Evolutionary conservation across 2,329 filamentous ascomycete genomes (phyloP).

Genomic region (Cadophora sp.): DNA sequence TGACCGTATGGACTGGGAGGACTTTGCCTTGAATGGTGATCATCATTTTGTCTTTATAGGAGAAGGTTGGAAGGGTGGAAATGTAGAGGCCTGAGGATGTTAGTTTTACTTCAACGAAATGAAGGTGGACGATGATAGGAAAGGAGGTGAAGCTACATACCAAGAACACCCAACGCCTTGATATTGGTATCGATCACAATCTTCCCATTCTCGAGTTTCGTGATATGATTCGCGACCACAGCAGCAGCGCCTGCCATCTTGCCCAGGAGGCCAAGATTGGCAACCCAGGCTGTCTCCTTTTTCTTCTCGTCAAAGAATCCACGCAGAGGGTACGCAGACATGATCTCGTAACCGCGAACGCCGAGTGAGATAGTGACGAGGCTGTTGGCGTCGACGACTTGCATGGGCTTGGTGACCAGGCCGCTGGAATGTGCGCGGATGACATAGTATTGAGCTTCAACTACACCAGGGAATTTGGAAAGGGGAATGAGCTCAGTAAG

Average conservation of each 20-base stretch:
- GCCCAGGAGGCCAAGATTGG: constrained; percentile 77
- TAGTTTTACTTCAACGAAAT: constrained; percentile 17
- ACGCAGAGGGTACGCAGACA: constrained; percentile 74
- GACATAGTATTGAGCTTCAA: constrained; percentile 66
- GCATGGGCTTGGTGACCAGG: constrained; percentile 60
- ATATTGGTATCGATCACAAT: constrained; percentile 71
- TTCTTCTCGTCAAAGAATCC: constrained; percentile 55
- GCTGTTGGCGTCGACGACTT: constrained; percentile 50
- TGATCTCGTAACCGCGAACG: constrained; percentile 77
- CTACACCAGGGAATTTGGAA: constrained; percentile 74
- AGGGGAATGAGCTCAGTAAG: constrained; percentile 75
- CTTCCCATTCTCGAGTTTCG: constrained; percentile 63
- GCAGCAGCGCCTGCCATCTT: constrained; percentile 93
- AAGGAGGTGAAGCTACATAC: constrained; percentile 49
- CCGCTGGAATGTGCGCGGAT: constrained; percentile 76
- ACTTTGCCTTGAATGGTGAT: constrained; percentile 75
- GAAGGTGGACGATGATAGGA: neutral
- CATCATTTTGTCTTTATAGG: constrained; percentile 71
- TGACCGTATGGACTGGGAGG: constrained; percentile 71
- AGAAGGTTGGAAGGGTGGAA: constrained; percentile 67
- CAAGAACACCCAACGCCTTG: constrained; percentile 80
- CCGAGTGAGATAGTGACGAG: constrained; percentile 69
- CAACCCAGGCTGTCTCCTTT: constrained; percentile 56
- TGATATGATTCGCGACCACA: constrained; percentile 67
- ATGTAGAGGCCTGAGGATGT: constrained; percentile 71